phyloP scores from a whole-genome alignment of 352 stramenopile species.

The Phytophthora pini region DNA sequence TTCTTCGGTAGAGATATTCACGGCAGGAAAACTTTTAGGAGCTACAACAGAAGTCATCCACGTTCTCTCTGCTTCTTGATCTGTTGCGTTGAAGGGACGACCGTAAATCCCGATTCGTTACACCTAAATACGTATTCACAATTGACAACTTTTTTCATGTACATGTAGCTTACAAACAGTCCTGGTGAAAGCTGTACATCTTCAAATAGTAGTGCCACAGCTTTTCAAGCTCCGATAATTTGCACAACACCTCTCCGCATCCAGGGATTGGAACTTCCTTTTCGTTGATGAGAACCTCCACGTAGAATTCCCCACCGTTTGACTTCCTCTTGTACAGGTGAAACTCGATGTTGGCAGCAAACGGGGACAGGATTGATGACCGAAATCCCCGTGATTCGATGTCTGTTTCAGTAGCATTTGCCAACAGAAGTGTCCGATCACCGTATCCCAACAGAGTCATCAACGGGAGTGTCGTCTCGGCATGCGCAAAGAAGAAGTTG shows the following conservation, averaged over 20 bases:
- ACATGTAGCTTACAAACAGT: slow-evolving; percentile 28
- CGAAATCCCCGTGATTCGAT: slow-evolving; percentile 46
- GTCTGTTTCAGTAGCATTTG: slow-evolving; percentile 31
- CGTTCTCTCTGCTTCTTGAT: not conserved
- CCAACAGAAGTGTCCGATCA: slow-evolving; percentile 34
- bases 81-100: slow-evolving; percentile 20
- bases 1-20: not conserved
- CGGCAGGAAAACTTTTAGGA: not conserved
- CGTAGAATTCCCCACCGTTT: slow-evolving; percentile 22
- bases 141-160: not conserved
- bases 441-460: slow-evolving; percentile 58
- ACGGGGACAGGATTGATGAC: slow-evolving; percentile 50
- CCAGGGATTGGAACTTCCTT: slow-evolving; percentile 33
- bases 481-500: slow-evolving; percentile 62
- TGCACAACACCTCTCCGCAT: slow-evolving; percentile 33
- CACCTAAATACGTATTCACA: slow-evolving; percentile 23
- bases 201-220: slow-evolving; percentile 46
- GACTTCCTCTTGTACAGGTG: slow-evolving; percentile 42
- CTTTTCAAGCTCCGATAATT: slow-evolving; percentile 32
- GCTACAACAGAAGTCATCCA: slow-evolving; percentile 14
- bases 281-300: slow-evolving; percentile 63
- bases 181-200: slow-evolving; percentile 37
- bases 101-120: slow-evolving; percentile 2
- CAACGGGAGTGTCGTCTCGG: slow-evolving; percentile 61
- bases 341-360: slow-evolving; percentile 60